These are phyloP conservation scores for Tetracentron sinense DNA, from an alignment of 164 flowering plant genomes.

Conservation along the genomic window DNA sequence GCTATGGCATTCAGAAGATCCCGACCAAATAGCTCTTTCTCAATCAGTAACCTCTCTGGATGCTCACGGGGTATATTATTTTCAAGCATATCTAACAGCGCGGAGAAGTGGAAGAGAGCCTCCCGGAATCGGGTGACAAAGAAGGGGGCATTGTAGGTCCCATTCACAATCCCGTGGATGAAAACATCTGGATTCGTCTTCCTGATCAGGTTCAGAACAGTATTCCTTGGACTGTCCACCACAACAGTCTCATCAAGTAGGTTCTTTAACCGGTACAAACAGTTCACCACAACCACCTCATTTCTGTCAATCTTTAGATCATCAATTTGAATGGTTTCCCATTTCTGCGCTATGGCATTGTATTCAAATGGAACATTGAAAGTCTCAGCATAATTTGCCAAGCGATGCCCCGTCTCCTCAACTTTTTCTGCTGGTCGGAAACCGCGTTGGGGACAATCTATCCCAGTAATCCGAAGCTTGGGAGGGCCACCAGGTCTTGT, in stretches of 20 bases:
- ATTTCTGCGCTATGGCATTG: conserved; percentile 64
- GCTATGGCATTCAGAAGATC: conserved; percentile 33
- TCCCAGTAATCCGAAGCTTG: conserved; percentile 29
- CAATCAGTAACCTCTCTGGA: conserved; percentile 37
- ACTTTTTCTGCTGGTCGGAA: conserved; percentile 26
- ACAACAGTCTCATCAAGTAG: conserved; percentile 28
- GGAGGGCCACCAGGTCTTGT: conserved; percentile 36
- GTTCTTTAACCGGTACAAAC: conserved; percentile 33
- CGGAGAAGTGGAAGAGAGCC: conserved; percentile 54
- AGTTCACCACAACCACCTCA: conserved; percentile 64
- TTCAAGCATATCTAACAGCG: conserved; percentile 29
- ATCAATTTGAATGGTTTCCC: conserved; percentile 67
- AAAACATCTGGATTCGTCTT: conserved; percentile 62
- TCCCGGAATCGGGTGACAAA: conserved; percentile 40
- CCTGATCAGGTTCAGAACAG: conserved; percentile 46
- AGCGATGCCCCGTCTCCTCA: conserved; percentile 29
- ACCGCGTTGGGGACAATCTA: conserved; percentile 31
- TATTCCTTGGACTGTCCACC: conserved; percentile 51
- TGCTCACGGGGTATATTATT: conserved; percentile 19
- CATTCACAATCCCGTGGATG: conserved; percentile 62
- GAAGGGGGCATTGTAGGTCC: conserved; percentile 34
- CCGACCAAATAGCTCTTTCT: conserved; percentile 44
- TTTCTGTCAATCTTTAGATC: conserved; percentile 64
- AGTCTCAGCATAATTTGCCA: conserved; percentile 25
- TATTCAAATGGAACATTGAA: conserved; percentile 78